phyloP scores from a whole-genome alignment of 345 rosid species.

The Pelargonium nanum region DNA sequence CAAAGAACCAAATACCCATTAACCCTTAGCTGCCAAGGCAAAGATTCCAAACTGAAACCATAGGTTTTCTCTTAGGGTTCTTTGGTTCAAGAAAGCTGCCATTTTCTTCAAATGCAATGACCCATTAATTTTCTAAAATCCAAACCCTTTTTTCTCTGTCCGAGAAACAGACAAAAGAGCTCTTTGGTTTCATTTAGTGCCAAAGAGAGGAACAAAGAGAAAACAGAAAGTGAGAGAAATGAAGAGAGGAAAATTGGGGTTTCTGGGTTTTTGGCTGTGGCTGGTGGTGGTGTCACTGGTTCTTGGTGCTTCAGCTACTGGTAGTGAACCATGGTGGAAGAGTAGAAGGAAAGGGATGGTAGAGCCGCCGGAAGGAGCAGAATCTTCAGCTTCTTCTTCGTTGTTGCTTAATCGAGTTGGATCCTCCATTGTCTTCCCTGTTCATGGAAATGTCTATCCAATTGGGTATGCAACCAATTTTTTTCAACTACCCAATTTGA shows the following conservation, averaged over 20 bases:
- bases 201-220: background rate
- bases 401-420: conserved; percentile 32
- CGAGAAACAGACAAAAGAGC: background rate
- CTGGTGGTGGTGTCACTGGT: background rate
- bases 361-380: background rate
- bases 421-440: conserved; percentile 53
- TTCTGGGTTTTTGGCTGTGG: background rate
- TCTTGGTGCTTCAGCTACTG: background rate
- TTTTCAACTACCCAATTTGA: too few relatives aligned
- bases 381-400: conserved; percentile 13
- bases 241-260: background rate
- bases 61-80: background rate
- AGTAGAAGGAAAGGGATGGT: background rate
- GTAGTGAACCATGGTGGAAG: conserved; percentile 3
- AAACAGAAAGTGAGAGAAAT: background rate
- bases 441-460: conserved; percentile 78
- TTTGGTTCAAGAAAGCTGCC: background rate
- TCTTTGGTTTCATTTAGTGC: background rate
- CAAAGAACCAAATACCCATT: background rate
- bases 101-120: background rate
- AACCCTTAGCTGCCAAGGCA: background rate
- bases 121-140: background rate
- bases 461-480: conserved; percentile 28
- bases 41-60: background rate
- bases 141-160: background rate